Base-by-base conservation (phyloP, 1,139 yeast species). In the Hemisphaericaspora xylanilytica region DNA sequence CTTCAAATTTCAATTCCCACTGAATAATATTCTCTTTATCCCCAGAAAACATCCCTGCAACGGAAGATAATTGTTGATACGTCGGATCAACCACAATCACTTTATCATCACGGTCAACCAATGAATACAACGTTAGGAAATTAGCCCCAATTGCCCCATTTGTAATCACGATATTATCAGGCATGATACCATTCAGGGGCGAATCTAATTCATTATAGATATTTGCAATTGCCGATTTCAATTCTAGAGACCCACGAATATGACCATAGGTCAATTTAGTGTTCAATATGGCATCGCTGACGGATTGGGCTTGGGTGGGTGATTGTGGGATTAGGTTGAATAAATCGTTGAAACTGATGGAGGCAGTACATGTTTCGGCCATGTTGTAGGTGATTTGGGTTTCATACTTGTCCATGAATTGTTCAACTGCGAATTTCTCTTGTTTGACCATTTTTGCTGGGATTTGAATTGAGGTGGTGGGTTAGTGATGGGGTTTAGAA, bases 111-210 rank as follows among this genome's bases (percentile, higher is more conserved):
- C 68, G 63, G 24, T 68, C 67, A 2, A 72, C 66, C n/a, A 77
- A 45, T 1, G 77, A 58, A 48, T 75, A 76, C 46, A 72, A 66
- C 1, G 67, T 49, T 36, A 77, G 58, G 47, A 75, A 78, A 48
- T 78, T 78, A 33, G 75, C 82, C 3, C 78, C 82, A 52, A 78
- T 78, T 4, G 81, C 81, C 12, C 83, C 83, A 50, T 76, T 75
- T 17, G 81, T 72, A 24, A 76, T 53, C 13, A 77, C 63, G 15
- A 78, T 67, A 39, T 74, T 53, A 2, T 66, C 67, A 1, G 48
- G 37, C 3, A 43, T 41, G 12, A 68, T 42, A 40, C 5, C 40
- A 26, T 11, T 16, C 22, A 41, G 42, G 31, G 49, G 45, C 9
- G 52, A 48, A 11, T 34, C 40, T 4, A 21, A 33, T 4, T 56